A percentile compares a stretch with the other conserved stretches of the same genome.
These are phyloP conservation scores for Podaxis sp. DNA, from an alignment of 768 basidiomycete genomes.

Conservation along the genomic window DNA sequence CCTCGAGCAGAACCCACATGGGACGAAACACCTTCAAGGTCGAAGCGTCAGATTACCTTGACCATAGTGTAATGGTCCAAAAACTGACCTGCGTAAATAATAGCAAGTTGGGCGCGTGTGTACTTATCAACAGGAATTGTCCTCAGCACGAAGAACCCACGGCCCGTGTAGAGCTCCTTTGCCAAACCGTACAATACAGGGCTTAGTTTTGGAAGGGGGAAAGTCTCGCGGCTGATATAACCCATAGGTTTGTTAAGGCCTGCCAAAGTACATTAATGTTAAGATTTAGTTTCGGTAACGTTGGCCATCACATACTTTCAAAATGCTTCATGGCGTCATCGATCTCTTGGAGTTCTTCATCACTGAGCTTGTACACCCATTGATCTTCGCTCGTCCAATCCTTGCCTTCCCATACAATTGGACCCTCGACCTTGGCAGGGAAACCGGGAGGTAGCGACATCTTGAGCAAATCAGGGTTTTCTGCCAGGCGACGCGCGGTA, in stretches of 20 bases:
- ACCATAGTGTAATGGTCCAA: background rate
- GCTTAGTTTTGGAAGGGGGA: conserved; percentile 39
- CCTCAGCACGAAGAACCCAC: conserved; percentile 45
- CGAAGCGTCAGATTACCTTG: background rate
- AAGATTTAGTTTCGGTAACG: background rate
- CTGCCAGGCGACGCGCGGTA: conserved; percentile 29
- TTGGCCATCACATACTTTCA: conserved; percentile 1
- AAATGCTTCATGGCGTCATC: conserved; percentile 24
- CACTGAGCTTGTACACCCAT: conserved; percentile 33
- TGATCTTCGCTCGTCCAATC: conserved; percentile 36
- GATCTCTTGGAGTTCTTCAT: conserved; percentile 31
- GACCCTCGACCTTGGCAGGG: conserved; percentile 28
- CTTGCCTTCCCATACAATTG: conserved; percentile 39
- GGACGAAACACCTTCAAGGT: conserved; percentile 37
- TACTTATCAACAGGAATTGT: conserved; percentile 42
- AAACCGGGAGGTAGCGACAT: conserved; percentile 30
- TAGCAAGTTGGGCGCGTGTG: conserved; percentile 32
- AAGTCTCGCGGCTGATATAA: conserved; percentile 31
- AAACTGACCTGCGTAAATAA: conserved; percentile 39
- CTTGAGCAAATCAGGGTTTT: conserved; percentile 26
- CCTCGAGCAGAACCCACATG: conserved; percentile 41
- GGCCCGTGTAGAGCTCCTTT: conserved; percentile 36
- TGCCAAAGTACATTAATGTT: background rate
- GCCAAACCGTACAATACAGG: conserved; percentile 30
- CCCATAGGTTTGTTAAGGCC: conserved; percentile 21